Base-by-base conservation (phyloP, 2,329 filamentous ascomycete genomes). In the Macrophomina phaseolina region DNA sequence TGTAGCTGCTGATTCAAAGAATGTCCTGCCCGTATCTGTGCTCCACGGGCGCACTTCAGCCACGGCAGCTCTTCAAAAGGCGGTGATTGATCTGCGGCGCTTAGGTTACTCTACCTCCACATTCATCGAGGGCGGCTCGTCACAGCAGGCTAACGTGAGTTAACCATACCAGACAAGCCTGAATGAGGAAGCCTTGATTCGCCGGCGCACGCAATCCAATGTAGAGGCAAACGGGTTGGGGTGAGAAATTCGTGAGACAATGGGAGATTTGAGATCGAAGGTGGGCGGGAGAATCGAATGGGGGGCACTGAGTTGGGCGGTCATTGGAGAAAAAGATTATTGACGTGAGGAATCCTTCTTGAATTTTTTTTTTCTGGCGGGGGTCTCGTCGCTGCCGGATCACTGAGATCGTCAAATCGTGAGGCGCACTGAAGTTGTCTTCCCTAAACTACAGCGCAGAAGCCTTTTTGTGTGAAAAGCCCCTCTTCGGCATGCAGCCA, bases 11-110 rank as follows among this genome's bases (percentile, higher is more conserved):
- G 14, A 8, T 28, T 16, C 23, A 23, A 65, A 65, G 51, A 23
- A 64, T 89, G 86, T 89, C 78, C 81, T 82, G 80, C 86, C 86
- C 86, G 87, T 89, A 89, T 89, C 87, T 89, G 87, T 89, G 86
- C 86, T 86, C 81, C 80, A 80, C 84, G 80, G 82, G 83, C 28
- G 81, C 78, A 80, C 76, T 85, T 88, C 82, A 80, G 84, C 81
- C 80, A 81, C 81, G 81, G 83, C 84, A 87, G 86, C 86, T 89
- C 87, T 87, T 89, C 85, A 86, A 82, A 80, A 86, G 85, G 70
- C 70, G 66, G 45, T 5, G 42, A 12, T 62, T 71, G 42, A 67
- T 71, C 67, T 72, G 32, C 69, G 71, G 64, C 71, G 55, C 45
- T 55, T 6, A 36, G 36, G 71, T 69, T 71, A 72, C 69, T 79